phyloP scores from a whole-genome alignment of 2,329 filamentous ascomycete species.

The Sporothrix variecibatus region DNA sequence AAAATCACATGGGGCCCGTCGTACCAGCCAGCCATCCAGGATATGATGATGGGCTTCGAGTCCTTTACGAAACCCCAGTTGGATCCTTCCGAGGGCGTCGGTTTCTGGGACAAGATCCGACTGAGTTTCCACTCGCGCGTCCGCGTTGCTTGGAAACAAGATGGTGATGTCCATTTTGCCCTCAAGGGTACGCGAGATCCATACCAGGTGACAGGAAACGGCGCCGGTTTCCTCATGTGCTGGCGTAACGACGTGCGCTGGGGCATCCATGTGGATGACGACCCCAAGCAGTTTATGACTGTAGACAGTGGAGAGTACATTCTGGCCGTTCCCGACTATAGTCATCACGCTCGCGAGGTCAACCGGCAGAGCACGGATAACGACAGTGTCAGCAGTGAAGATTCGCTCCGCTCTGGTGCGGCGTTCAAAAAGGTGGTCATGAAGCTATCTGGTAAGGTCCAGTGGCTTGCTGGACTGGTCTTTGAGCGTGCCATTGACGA shows the following conservation, averaged over 20 bases:
- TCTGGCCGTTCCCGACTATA: constrained; percentile 90
- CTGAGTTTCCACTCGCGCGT: constrained; percentile 92
- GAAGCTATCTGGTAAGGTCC: constrained; percentile 96
- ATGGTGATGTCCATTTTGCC: constrained; percentile 91
- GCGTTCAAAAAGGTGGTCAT: constrained; percentile 97
- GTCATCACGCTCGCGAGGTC: constrained; percentile 76
- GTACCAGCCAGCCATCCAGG: constrained; percentile 96
- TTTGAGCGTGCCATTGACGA: constrained; percentile 82
- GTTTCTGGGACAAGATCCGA: constrained; percentile 98
- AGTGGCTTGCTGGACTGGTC: constrained; percentile 86
- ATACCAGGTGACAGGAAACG: constrained; percentile 88
- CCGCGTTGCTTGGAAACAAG: constrained; percentile 87
- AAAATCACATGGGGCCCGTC: constrained; percentile 96
- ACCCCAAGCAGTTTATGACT: constrained; percentile 91
- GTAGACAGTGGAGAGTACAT: constrained; percentile 96
- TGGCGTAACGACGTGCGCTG: constrained; percentile 94
- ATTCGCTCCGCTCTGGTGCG: constrained; percentile 70
- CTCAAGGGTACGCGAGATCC: constrained; percentile 92
- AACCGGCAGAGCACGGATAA: constrained; percentile 52
- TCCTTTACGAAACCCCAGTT: constrained; percentile 95
- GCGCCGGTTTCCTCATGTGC: constrained; percentile 96
- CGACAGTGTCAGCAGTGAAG: constrained; percentile 63
- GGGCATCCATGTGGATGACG: constrained; percentile 79
- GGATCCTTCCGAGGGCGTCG: constrained; percentile 88
- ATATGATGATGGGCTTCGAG: constrained; percentile 99